Evolutionary conservation across 352 stramenopile genomes (phyloP).

Genomic region (Phytophthora macrochlamydospora): DNA sequence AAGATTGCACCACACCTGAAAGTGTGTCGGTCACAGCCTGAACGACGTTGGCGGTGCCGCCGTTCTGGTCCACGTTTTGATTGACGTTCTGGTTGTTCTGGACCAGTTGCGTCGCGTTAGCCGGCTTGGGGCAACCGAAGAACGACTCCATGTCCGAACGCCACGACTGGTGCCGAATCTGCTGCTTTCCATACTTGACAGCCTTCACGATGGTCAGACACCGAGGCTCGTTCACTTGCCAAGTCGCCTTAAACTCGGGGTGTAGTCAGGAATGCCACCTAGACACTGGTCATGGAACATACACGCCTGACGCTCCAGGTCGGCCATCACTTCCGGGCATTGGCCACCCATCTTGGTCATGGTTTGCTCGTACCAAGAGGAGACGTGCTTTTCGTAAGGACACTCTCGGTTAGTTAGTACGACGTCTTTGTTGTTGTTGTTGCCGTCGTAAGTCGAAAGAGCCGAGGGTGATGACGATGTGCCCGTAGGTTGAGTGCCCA

Average conservation of each 20-base stretch:
- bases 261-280: constrained; percentile 47
- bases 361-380: constrained; percentile 47
- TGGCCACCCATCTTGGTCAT: constrained; percentile 36
- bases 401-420: constrained; percentile 32
- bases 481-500: no score
- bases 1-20: constrained; percentile 29
- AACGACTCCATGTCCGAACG: constrained; percentile 41
- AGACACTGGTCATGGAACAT: constrained; percentile 62
- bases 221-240: constrained; percentile 39
- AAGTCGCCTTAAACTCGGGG: constrained; percentile 48
- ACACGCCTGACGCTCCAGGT: constrained; percentile 60
- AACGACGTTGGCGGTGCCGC: not conserved
- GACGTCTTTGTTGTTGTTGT: constrained; percentile 38
- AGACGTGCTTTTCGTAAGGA: constrained; percentile 30
- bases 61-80: constrained; percentile 13
- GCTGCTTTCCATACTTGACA: constrained; percentile 40
- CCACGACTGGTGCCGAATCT: constrained; percentile 38
- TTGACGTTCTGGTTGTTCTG: not conserved
- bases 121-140: constrained; percentile 48
- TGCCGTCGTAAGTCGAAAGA: constrained; percentile 21
- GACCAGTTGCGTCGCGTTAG: constrained; percentile 18
- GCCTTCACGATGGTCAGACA: constrained; percentile 53
- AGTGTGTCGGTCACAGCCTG: constrained; percentile 15
- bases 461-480: not conserved
- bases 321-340: constrained; percentile 36